phyloP scores from a whole-genome alignment of 139 green algal genomes.

The Ettlia oleoabundans region DNA sequence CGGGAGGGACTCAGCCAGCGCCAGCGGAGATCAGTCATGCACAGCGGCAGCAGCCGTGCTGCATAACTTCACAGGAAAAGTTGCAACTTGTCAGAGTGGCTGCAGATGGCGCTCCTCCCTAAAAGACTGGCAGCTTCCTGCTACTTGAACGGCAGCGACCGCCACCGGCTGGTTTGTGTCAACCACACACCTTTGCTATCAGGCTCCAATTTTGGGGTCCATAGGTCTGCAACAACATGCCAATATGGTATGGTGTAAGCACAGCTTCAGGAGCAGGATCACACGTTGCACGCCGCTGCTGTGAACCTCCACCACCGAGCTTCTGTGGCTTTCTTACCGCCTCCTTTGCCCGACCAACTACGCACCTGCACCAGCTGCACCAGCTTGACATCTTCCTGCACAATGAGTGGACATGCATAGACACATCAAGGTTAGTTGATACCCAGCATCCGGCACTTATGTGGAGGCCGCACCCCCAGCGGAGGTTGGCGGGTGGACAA shows the following conservation, averaged over 20 bases:
- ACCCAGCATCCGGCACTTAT: too few species aligned
- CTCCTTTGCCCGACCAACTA: too few species aligned
- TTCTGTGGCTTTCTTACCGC: too few species aligned
- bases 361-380: constrained; percentile 43
- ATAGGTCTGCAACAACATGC: constrained; percentile 51
- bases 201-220: constrained; percentile 58
- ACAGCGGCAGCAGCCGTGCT: too few species aligned
- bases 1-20: not conserved
- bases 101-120: too few species aligned
- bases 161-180: not conserved
- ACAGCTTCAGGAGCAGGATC: not conserved
- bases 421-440: not conserved
- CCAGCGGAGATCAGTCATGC: too few species aligned
- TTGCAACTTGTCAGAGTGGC: not conserved
- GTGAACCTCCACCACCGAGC: too few species aligned
- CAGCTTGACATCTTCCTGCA: constrained; percentile 56
- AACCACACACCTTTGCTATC: constrained; percentile 51
- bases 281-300: too few species aligned
- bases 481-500: too few species aligned
- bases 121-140: too few species aligned
- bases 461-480: too few species aligned
- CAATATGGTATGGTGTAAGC: not conserved
- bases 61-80: too few species aligned
- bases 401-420: not conserved
- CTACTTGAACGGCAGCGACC: not conserved